Base-by-base conservation (phyloP, 2,329 filamentous ascomycete genomes). In the Cyphellophora attinorum region DNA sequence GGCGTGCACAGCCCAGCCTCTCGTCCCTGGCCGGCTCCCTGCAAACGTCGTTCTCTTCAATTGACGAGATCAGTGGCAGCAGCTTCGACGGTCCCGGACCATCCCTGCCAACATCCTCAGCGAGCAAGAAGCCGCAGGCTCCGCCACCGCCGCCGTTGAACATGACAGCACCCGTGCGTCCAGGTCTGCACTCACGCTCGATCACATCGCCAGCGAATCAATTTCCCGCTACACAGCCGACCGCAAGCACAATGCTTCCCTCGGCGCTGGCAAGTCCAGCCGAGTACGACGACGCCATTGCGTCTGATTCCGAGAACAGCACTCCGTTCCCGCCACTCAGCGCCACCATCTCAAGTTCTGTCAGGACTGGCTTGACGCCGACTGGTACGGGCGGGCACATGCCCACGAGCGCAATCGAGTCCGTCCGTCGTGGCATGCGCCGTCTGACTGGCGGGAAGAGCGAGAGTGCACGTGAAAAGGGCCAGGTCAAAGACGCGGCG, bases 231-330 rank as follows among this genome's bases (percentile, higher is more conserved):
- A 45, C 42, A 14, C 49, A 46, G 33, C 38, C 58, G 52, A 16
- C 39, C 3, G 31, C 38, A 14, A 34, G 31, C 13, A 35, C 37
- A 8, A 10, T 30, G 10, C 31, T 46, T 19, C 30, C 41, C 13
- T 21, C 35, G 31, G 41, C 42, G 33, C 36, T 40, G 18, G 15
- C 31, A 19, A 34, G 31, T 4, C 29, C 27, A 10, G 33, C 37
- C 8, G 16, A 45, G 38, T 85, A 93, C 38, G 86, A 94, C 28
- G 79, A 84, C 27, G 83, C 82, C 33, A 70, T 81, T 0, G 80
- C 89, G 47, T 93, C 85, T 0, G 89, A 95, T 55, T 76, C 82
- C 1, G 79, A 85, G 44, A 86, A 93, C 47, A 77, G 79, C 18
- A 29, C 14, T 16, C 47, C 59, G 10, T 49, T 49, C 23, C 47